Evolutionary conservation across 176 grass and related monocot species (phyloP), one percentile per base, ranked within the genome.

Genomic region (Oryza australiensis): DNA sequence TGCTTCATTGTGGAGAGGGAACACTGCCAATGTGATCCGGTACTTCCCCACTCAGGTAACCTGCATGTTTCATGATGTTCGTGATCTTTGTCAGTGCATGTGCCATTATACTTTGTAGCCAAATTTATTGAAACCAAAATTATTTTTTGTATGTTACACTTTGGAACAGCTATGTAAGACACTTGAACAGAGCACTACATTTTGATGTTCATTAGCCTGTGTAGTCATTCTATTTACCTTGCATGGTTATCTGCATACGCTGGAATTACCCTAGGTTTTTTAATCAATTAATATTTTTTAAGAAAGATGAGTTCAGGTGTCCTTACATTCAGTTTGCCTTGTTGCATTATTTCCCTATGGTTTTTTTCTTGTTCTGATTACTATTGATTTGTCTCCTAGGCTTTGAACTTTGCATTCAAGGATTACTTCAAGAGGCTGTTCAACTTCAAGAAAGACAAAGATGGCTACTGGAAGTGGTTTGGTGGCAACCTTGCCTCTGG

Each of bases 341-440:
- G 51, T 55, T 55, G 51, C 51, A 51, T 51, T n/a, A n/a, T 55
- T 9, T 8, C 20, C 1, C 2, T 5, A 7, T 57, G 18, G 1
- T 51, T 0, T 12, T 11, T 46, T 51, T 35, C 8, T 53, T 67
- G 1, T 30, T 65, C 41, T 86, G 64, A 74, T 81, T 1, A 63
- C 9, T 27, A 3, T 10, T 28, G 2, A 16, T 75, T 75, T 15
- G 12, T 38, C 3, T 78, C 2, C 67, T 57, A 98, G 95, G 95
- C 95, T 16, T 72, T 98, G 81, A 98, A 98, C 90, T 98, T 98
- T 79, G 95, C 95, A 1, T 98, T 98, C 62, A 98, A 98, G 90
- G 95, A 98, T 77, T 89, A 98, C 90, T 98, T 98, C 88, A 98
- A 98, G 88, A 94, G 92, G 43, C 27, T 94, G 72, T 98, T 98